These are phyloP conservation scores for Stropharia rugosoannulata DNA, from an alignment of 768 basidiomycete species.

Conservation along the genomic window DNA sequence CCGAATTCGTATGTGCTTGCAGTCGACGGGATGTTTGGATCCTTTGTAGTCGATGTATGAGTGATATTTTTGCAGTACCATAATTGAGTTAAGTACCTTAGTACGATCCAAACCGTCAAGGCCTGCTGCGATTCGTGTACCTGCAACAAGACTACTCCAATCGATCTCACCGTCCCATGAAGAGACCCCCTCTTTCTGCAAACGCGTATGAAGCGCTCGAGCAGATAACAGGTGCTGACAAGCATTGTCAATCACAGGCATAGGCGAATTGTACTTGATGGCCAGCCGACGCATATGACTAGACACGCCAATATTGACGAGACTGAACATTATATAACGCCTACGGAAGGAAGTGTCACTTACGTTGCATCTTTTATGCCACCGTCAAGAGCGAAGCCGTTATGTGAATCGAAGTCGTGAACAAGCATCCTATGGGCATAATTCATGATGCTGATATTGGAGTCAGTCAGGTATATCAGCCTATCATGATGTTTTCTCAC, in stretches of 20 bases:
- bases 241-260: slow-evolving; percentile 71
- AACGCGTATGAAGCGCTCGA: slow-evolving; percentile 61
- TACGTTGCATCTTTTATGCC: slow-evolving; percentile 83
- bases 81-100: slow-evolving; percentile 25
- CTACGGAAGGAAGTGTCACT: slow-evolving; percentile 15
- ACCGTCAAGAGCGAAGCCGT: slow-evolving; percentile 81
- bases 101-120: slow-evolving; percentile 42
- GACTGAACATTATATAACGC: no score
- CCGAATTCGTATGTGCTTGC: no score
- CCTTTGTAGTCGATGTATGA: no score
- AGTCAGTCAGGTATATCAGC: neutral
- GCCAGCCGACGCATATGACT: slow-evolving; percentile 73
- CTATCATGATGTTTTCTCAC: slow-evolving; percentile 30
- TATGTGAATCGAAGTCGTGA: slow-evolving; percentile 71
- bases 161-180: slow-evolving; percentile 58
- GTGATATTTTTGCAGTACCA: no score
- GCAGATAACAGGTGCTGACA: slow-evolving; percentile 80
- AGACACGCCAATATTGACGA: neutral
- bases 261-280: slow-evolving; percentile 61
- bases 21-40: no score
- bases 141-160: slow-evolving; percentile 82
- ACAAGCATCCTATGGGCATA: slow-evolving; percentile 27
- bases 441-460: slow-evolving; percentile 9
- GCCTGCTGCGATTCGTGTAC: slow-evolving; percentile 74
- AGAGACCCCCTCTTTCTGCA: slow-evolving; percentile 42